These are phyloP conservation scores for Trichoderma brevicompactum DNA, from an alignment of 2,329 filamentous ascomycete species.

Conservation along the genomic window DNA sequence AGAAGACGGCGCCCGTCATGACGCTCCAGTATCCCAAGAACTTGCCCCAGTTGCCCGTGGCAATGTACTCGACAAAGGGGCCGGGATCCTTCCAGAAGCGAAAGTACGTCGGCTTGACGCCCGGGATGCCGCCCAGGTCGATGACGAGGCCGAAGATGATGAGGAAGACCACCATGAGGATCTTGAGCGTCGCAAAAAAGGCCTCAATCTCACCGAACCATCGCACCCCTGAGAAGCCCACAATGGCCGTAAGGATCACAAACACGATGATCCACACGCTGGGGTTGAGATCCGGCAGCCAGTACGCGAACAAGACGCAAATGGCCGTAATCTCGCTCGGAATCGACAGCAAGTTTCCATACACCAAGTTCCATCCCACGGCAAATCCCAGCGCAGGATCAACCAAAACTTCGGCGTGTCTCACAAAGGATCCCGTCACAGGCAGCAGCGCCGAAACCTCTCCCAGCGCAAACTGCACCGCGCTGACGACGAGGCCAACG, in stretches of 20 bases:
- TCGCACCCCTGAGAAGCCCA: conserved; percentile 62
- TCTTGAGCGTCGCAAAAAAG: conserved; percentile 57
- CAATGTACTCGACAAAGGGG: conserved; percentile 69
- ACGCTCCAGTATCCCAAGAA: conserved; percentile 71
- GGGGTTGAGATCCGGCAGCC: conserved; percentile 59
- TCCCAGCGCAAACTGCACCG: conserved; percentile 63
- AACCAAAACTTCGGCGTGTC: conserved; percentile 63
- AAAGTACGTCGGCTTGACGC: conserved; percentile 65
- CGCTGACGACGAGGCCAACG: conserved; percentile 60
- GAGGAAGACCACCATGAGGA: conserved; percentile 64
- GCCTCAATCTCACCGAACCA: conserved; percentile 65
- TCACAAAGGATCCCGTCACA: conserved; percentile 65
- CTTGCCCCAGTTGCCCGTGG: conserved; percentile 59
- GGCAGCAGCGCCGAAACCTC: conserved; percentile 65
- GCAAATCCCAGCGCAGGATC: conserved; percentile 64
- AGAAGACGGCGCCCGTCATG: conserved; percentile 67
- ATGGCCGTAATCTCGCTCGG: conserved; percentile 66
- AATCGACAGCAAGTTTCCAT: conserved; percentile 59
- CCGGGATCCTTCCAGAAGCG: conserved; percentile 71
- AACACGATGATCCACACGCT: conserved; percentile 56
- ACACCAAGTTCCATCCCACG: conserved; percentile 59
- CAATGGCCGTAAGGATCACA: conserved; percentile 57
- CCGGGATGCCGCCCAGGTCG: conserved; percentile 64
- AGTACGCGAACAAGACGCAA: conserved; percentile 65
- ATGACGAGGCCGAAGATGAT: conserved; percentile 66